Base-by-base conservation (phyloP, 2,329 filamentous ascomycete genomes). In the Sporothrix pseudoabietina region DNA sequence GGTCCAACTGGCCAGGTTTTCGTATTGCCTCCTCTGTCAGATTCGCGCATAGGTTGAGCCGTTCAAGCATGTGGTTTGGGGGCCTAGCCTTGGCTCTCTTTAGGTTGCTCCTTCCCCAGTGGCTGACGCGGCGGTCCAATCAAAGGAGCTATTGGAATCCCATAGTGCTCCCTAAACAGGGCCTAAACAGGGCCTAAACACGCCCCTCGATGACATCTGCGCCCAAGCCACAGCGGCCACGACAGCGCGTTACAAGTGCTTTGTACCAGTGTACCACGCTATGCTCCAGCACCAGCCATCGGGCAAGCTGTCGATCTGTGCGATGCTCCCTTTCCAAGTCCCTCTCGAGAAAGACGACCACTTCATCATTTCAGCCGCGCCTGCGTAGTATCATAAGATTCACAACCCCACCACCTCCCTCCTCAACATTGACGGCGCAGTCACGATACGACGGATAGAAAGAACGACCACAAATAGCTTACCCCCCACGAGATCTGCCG, bases 1-100 rank as follows among this genome's bases (percentile, higher is more conserved):
- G 57, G 47, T 70, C 22, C 57, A 66, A 72, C 71, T 68, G 61
- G 71, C 61, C 71, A 72, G 57, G 32, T 72, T 72, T 63, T 71
- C 54, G 30, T 35, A 61, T 61, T 52, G 55, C 41, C 55, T 63
- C 44, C 16, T 22, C 49, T 19, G 30, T 71, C 49, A 65, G 26
- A 47, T 61, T 71, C 22, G 26, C 32, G 16, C 52, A 71, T 9
- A 19, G 14, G 39, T 47, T 71, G 54, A 10, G 26, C 26, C 57
- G 19, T 22, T 7, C 71, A 73, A 73, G 55, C 72, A 71, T 71
- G 57, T 71, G 69, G 68, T 65, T 49, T 26, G 39, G 61, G 61
- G 39, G 19, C 61, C 22, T 65, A 5, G 19, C n/a, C 61, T 55
- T 55, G 52, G 52, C 52, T 26, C 10, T 22, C 26, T 55, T 55